phyloP scores from a whole-genome alignment of 225 moss, liverwort and hornwort genomes.

The Pseudisothecium myosuroides region DNA sequence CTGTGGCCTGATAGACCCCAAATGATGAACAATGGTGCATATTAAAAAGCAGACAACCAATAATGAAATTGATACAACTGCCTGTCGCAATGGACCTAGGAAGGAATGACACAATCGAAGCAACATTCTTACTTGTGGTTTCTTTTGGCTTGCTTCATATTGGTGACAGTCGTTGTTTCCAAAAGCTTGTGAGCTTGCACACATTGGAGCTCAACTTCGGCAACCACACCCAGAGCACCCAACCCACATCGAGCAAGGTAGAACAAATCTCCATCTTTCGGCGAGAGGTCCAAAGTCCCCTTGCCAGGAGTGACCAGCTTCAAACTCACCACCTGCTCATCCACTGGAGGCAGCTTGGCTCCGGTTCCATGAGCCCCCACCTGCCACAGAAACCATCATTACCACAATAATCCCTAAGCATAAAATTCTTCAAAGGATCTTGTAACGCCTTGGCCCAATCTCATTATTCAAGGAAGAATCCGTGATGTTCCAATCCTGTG shows the following conservation, averaged over 20 bases:
- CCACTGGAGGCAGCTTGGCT: constrained; percentile 78
- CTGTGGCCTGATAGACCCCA: neutral
- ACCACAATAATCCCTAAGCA: neutral
- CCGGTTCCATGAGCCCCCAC: constrained; percentile 99
- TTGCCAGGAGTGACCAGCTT: constrained; percentile 85
- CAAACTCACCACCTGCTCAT: constrained; percentile 86
- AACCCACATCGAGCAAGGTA: constrained; percentile 87
- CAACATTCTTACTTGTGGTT: constrained; percentile 70
- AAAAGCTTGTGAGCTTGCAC: constrained; percentile 70
- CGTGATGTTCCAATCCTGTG: neutral
- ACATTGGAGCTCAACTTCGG: constrained; percentile 95
- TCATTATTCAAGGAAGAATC: neutral
- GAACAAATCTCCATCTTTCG: constrained; percentile 67
- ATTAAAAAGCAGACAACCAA: neutral
- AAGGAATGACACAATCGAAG: neutral
- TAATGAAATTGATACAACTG: neutral
- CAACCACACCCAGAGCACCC: constrained; percentile 86
- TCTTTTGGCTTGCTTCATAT: constrained; percentile 65
- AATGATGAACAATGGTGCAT: neutral
- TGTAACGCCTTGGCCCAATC: neutral
- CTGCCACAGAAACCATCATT: constrained; percentile 25
- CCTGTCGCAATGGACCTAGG: neutral
- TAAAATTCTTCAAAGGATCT: neutral
- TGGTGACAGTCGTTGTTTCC: constrained; percentile 71
- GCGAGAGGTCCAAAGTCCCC: constrained; percentile 71